phyloP scores from a whole-genome alignment of 208 protist species.

The Crithidia acanthocephali region DNA sequence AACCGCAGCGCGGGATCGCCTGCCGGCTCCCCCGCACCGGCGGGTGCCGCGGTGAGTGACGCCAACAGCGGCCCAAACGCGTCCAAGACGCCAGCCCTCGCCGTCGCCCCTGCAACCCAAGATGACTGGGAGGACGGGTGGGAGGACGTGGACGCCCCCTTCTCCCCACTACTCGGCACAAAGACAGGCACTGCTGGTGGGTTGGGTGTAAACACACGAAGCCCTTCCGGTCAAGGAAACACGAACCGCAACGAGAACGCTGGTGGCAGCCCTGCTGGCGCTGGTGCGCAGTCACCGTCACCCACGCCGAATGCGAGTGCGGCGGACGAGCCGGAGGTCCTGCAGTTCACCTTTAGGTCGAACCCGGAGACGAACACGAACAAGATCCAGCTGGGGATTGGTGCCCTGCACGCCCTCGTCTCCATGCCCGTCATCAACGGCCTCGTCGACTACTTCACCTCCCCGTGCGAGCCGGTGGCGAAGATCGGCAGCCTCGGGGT shows the following conservation, averaged over 20 bases:
- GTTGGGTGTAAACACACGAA: not conserved
- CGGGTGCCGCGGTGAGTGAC: not conserved
- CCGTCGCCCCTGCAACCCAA: conserved; percentile 11
- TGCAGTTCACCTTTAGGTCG: conserved; percentile 50
- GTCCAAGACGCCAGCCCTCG: not conserved
- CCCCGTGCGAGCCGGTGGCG: conserved; percentile 65
- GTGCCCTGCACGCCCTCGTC: conserved; percentile 59
- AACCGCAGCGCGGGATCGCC: not conserved
- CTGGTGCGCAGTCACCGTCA: conserved; percentile 3
- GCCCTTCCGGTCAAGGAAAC: not conserved
- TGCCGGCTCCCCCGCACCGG: not conserved
- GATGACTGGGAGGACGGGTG: conserved; percentile 25
- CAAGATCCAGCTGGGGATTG: conserved; percentile 56
- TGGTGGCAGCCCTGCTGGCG: too few relatives aligned
- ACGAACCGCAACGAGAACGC: not conserved
- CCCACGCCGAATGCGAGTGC: not conserved
- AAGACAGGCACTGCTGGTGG: not conserved
- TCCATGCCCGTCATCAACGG: conserved; percentile 71
- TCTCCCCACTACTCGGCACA: conserved; percentile 15
- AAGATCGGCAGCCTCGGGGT: conserved; percentile 83
- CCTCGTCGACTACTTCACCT: conserved; percentile 77
- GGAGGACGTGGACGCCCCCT: conserved; percentile 21
- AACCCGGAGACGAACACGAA: conserved; percentile 54
- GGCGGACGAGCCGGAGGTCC: conserved; percentile 29
- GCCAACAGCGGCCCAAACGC: not conserved